Evolutionary conservation across 73 alveolate species (phyloP).

Genomic region (Paramecium sonneborni): DNA sequence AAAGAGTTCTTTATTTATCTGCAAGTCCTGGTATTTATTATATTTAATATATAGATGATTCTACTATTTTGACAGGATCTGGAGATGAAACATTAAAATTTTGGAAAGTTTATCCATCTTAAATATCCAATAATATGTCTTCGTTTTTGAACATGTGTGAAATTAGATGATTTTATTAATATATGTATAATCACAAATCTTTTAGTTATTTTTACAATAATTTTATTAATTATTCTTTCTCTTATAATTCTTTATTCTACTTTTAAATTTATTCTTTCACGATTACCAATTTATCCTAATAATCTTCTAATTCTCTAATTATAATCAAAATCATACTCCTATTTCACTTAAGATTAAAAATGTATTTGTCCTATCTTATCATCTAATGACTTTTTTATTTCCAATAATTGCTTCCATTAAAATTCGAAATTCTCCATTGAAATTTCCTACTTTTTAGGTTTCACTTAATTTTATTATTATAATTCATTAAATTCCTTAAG

Average conservation of each 20-base stretch:
- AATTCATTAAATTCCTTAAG: background rate
- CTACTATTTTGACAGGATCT: conserved; percentile 94
- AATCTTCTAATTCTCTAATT: conserved; percentile 4
- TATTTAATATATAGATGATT: conserved; percentile 45
- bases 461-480: background rate
- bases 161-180: conserved; percentile 38
- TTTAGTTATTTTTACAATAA: conserved; percentile 1
- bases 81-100: conserved; percentile 99
- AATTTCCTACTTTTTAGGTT: background rate
- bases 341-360: background rate
- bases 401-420: background rate
- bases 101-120: conserved; percentile 94
- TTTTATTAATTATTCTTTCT: conserved; percentile 39
- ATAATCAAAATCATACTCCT: background rate
- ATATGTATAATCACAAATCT: conserved; percentile 28
- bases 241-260: background rate
- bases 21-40: conserved; percentile 95
- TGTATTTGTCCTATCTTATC: background rate
- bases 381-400: conserved; percentile 1
- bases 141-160: conserved; percentile 21
- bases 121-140: background rate
- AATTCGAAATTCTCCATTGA: background rate
- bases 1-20: conserved; percentile 96
- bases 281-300: background rate
- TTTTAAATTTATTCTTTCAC: background rate